phyloP scores from a whole-genome alignment of 495 filamentous ascomycete genomes.

The Hypoxylon crocopeplum region DNA sequence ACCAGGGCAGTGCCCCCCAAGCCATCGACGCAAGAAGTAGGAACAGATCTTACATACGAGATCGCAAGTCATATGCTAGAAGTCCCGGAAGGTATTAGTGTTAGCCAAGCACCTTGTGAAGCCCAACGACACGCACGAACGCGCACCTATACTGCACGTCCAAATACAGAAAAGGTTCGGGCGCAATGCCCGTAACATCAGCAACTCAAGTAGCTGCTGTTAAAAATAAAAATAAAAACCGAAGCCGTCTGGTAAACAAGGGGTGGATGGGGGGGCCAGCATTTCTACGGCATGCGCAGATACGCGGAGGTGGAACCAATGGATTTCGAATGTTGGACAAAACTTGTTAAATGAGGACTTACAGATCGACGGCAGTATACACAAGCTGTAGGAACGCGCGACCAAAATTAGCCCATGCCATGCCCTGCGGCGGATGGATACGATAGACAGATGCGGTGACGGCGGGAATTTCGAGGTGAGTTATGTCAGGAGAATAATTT shows the following conservation, averaged over 20 bases:
- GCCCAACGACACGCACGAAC: constrained; percentile 34
- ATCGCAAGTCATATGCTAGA: constrained; percentile 99
- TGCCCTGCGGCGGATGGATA: too few species aligned
- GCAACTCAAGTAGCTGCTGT: constrained; percentile 15
- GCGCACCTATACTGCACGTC: constrained; percentile 25
- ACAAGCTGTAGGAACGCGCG: constrained; percentile 76
- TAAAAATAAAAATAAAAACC: constrained; percentile 5
- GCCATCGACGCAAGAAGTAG: constrained; percentile 52
- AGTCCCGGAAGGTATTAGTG: constrained; percentile 44
- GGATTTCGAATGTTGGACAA: constrained; percentile 35
- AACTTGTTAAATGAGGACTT: constrained; percentile 59
- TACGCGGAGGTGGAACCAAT: constrained; percentile 46
- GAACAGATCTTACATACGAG: constrained; percentile 76
- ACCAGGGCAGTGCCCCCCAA: constrained; percentile 37
- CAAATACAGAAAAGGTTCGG: constrained; percentile 19
- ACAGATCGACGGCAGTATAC: constrained; percentile 99
- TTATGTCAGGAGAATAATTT: constrained; percentile 40
- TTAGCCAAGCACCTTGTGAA: constrained; percentile 37
- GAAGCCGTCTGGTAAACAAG: constrained; percentile 22
- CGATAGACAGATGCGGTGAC: constrained; percentile 31
- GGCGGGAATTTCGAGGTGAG: constrained; percentile 34
- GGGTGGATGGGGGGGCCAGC: constrained; percentile 24
- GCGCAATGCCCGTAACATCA: constrained; percentile 30
- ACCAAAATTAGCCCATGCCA: constrained; percentile 53
- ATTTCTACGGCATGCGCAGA: constrained; percentile 36